phyloP scores from a whole-genome alignment of 2,329 filamentous ascomycete species.

The Sporothrix brasiliensis region DNA sequence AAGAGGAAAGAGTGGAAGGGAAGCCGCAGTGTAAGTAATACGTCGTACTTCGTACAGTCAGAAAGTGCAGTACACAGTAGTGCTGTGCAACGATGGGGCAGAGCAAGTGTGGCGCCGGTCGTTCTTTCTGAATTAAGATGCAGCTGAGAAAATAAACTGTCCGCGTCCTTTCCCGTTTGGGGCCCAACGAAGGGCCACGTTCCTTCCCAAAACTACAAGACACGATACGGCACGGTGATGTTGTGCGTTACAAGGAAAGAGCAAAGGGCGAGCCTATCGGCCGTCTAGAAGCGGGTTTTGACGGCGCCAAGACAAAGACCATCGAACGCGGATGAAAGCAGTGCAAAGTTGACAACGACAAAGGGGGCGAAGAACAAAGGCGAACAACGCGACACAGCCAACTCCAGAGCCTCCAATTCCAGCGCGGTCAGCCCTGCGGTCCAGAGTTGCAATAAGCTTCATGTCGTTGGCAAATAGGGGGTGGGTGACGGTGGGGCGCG shows the following conservation, averaged over 20 bases:
- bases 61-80: too few species aligned
- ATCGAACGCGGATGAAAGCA: background rate
- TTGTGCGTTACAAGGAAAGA: background rate
- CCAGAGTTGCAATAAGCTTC: constrained; percentile 12
- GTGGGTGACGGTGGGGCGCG: background rate
- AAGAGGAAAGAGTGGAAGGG: constrained; percentile 4
- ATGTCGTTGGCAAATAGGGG: background rate
- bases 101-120: background rate
- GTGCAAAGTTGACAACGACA: background rate
- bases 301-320: background rate
- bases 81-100: background rate
- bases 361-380: background rate
- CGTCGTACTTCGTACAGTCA: background rate
- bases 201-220: background rate
- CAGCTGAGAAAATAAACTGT: constrained; percentile 13
- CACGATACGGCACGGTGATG: background rate
- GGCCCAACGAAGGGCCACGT: background rate
- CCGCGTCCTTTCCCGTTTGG: background rate
- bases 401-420: constrained; percentile 1
- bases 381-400: background rate
- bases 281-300: background rate
- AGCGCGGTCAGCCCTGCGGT: constrained; percentile 19
- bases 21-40: background rate
- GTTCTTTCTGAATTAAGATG: constrained; percentile 5
- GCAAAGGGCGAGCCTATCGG: background rate